Base-by-base conservation (phyloP, 495 filamentous ascomycete species). In the Penicillium dipodomyicola region DNA sequence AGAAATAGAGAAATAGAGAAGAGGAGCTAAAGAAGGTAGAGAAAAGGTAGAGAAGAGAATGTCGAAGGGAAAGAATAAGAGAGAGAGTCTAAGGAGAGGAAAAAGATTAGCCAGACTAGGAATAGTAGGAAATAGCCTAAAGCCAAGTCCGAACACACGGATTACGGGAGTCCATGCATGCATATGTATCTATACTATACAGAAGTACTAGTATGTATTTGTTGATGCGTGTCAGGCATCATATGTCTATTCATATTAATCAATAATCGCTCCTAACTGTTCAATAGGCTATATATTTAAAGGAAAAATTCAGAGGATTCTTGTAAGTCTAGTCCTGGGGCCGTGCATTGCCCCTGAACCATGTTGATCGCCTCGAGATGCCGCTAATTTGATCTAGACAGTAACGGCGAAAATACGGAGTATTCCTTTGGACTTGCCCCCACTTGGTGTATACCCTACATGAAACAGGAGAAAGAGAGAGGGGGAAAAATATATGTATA, bases 331-430 rank as follows among this genome's bases (percentile, higher is more conserved):
- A 46, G 5, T 22, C 22, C 25, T 45, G 44, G 53, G 44, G 23
- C 46, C 44, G 54, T 48, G 54, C 54, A 19, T 49, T 41, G 32
- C 45, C 54, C 54, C 54, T 56, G 54, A 56, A 11, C 53, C 11
- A 56, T 50, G 54, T 44, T 49, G 54, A 57, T 51, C 45, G 32
- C 19, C 32, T 19, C 33, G 29, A 48, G 35, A 56, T 56, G 39
- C 29, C 22, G 22, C 54, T 37, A 57, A 39, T 45, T 35, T 22
- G 33, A 51, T 51, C 54, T 49, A 50, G 43, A 48, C 17, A 23
- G 39, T 30, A 30, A 54, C 22, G 19, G 42, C 22, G 27, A 46
- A 12, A n/a, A 45, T 11, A 43, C 35, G 19, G 32, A 7, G 41
- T 12, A 5, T 9, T 15, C 4, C n/a, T 32, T 8, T 1, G 1